phyloP scores from a whole-genome alignment of 192 early-diverging fungal species.

The Entrophospora sp. region DNA sequence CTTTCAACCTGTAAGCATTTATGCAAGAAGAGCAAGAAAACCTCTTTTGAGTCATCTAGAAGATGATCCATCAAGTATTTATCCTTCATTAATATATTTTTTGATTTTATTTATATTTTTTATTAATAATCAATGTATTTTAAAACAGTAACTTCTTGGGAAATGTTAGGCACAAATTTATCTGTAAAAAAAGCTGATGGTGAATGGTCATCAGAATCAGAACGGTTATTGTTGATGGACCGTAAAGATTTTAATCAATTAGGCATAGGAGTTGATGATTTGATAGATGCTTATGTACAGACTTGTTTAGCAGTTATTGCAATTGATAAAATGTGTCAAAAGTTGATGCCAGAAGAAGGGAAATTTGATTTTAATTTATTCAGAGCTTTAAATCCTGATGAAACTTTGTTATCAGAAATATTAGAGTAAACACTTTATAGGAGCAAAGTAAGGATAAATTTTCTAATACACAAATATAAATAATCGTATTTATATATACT shows the following conservation, averaged over 20 bases:
- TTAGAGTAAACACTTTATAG: slow-evolving; percentile 15
- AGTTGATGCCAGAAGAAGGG: slow-evolving; percentile 39
- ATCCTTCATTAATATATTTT: background rate
- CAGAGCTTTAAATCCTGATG: slow-evolving; percentile 51
- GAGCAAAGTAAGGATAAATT: too few species aligned
- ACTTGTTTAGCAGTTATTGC: slow-evolving; percentile 77
- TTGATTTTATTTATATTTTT: too few species aligned
- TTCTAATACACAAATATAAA: too few species aligned
- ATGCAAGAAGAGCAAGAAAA: slow-evolving; percentile 67
- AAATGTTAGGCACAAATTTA: slow-evolving; percentile 86
- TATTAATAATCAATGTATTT: too few species aligned
- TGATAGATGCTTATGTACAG: slow-evolving; percentile 86
- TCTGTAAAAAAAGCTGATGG: slow-evolving; percentile 66
- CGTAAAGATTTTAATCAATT: slow-evolving; percentile 86
- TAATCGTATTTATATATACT: too few species aligned
- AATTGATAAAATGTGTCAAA: slow-evolving; percentile 69
- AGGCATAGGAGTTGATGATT: slow-evolving; percentile 74
- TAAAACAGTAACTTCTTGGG: slow-evolving; percentile 62
- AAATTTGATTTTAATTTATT: slow-evolving; percentile 51
- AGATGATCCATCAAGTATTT: slow-evolving; percentile 21
- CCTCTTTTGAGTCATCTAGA: slow-evolving; percentile 45
- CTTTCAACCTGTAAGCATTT: slow-evolving; percentile 75
- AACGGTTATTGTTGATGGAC: slow-evolving; percentile 79
- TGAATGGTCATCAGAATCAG: slow-evolving; percentile 76
- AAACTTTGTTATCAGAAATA: slow-evolving; percentile 48